phyloP scores from a whole-genome alignment of 495 filamentous ascomycete genomes.

The Tuber melanosporum region DNA sequence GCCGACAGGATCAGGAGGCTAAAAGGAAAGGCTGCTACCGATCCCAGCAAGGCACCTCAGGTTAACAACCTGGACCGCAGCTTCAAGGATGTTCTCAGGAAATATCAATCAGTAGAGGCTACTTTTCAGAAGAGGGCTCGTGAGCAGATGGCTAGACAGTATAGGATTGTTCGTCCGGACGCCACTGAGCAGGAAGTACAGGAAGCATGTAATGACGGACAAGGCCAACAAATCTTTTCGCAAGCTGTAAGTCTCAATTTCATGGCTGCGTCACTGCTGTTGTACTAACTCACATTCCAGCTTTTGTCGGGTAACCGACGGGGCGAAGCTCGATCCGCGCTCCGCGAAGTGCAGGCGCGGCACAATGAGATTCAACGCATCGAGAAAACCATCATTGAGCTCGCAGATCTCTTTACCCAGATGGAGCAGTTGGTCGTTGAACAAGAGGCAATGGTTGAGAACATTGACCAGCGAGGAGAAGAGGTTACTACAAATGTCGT shows the following conservation, averaged over 20 bases:
- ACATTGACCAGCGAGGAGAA: slow-evolving; percentile 76
- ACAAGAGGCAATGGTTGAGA: slow-evolving; percentile 67
- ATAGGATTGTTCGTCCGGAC: slow-evolving; percentile 80
- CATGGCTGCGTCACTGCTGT: slow-evolving; percentile 10
- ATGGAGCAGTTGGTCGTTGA: slow-evolving; percentile 73
- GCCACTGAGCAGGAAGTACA: slow-evolving; percentile 73
- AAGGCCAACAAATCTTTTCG: slow-evolving; percentile 66
- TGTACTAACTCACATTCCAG: slow-evolving; percentile 24
- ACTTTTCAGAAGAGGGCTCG: slow-evolving; percentile 69
- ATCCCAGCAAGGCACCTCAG: slow-evolving; percentile 65
- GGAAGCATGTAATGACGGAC: slow-evolving; percentile 64
- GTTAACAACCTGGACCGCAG: slow-evolving; percentile 71
- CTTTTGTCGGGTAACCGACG: slow-evolving; percentile 63
- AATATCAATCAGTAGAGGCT: slow-evolving; percentile 70
- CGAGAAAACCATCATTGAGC: slow-evolving; percentile 75
- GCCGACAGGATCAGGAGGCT: slow-evolving; percentile 66
- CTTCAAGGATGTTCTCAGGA: slow-evolving; percentile 67
- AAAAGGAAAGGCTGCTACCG: slow-evolving; percentile 69
- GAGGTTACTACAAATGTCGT: slow-evolving; percentile 70
- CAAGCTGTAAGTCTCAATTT: slow-evolving; percentile 59
- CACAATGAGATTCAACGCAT: slow-evolving; percentile 89
- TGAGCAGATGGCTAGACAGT: slow-evolving; percentile 78
- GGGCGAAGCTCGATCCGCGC: slow-evolving; percentile 69
- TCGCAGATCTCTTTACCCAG: slow-evolving; percentile 76
- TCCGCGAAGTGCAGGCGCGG: slow-evolving; percentile 69